A percentile compares a stretch with the other conserved stretches of the same genome.
Evolutionary conservation across 2,329 filamentous ascomycete genomes (phyloP).

Genomic region (Pseudogymnoascus sp.): DNA sequence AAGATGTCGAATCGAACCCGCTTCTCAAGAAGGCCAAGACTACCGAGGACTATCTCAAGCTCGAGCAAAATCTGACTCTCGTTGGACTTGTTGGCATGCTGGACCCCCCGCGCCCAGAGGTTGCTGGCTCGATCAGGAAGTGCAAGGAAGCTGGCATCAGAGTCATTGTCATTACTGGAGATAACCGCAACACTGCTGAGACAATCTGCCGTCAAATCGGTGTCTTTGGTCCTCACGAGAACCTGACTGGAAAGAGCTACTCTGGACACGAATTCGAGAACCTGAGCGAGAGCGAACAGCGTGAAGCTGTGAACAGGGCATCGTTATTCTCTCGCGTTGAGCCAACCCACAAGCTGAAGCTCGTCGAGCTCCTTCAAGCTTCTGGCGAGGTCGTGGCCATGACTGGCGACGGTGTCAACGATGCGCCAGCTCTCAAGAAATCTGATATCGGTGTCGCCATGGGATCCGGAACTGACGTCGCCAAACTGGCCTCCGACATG

Average conservation of each 20-base stretch:
- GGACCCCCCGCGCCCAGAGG: constrained; percentile 90
- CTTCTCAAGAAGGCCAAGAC: constrained; percentile 69
- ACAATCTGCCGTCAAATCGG: constrained; percentile 97
- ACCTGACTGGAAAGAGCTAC: constrained; percentile 84
- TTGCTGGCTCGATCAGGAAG: constrained; percentile 74
- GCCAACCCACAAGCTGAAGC: constrained; percentile 91
- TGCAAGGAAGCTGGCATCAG: constrained; percentile 92
- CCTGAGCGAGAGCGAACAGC: constrained; percentile 67
- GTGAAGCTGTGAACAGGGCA: constrained; percentile 75
- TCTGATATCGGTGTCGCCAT: constrained; percentile 98
- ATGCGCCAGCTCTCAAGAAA: constrained; percentile 95
- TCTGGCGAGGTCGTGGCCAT: constrained; percentile 93
- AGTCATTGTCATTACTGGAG: constrained; percentile 95
- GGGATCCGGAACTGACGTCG: constrained; percentile 95
- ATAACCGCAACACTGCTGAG: constrained; percentile 96
- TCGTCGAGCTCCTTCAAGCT: constrained; percentile 92
- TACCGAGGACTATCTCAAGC: constrained; percentile 70
- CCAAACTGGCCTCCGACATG: constrained; percentile 96
- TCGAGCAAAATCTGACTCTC: constrained; percentile 92
- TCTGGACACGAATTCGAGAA: constrained; percentile 93
- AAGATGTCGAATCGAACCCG: constrained; percentile 63
- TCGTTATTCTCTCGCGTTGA: constrained; percentile 95
- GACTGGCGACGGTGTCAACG: constrained; percentile 98
- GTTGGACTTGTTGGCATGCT: constrained; percentile 93
- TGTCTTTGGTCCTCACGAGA: constrained; percentile 73